These are phyloP conservation scores for Immersiella caudata DNA, from an alignment of 495 filamentous ascomycete species.

Conservation along the genomic window DNA sequence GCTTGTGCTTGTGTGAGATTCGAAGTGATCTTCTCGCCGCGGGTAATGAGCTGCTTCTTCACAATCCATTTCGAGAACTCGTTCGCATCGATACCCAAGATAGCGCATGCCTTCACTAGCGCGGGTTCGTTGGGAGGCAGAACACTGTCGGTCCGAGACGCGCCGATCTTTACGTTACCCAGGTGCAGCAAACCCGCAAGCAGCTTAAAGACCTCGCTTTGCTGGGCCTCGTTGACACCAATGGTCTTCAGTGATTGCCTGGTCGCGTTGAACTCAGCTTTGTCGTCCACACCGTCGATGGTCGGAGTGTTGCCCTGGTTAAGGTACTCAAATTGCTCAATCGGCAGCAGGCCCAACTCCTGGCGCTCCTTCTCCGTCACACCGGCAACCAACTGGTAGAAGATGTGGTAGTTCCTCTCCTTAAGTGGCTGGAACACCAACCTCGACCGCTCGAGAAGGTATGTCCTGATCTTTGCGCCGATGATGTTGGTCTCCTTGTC, in stretches of 20 bases:
- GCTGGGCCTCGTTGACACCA: conserved; percentile 72
- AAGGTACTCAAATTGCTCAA: conserved; percentile 92
- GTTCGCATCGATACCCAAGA: conserved; percentile 82
- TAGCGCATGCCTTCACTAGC: conserved; percentile 76
- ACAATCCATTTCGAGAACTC: conserved; percentile 99
- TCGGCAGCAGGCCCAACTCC: conserved; percentile 71
- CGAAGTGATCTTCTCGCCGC: conserved; percentile 96
- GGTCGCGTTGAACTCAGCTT: conserved; percentile 87
- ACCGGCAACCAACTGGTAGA: conserved; percentile 97
- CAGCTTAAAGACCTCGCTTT: conserved; percentile 85
- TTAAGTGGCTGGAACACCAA: conserved; percentile 98
- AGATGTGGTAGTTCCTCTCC: conserved; percentile 98
- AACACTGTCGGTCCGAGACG: conserved; percentile 83
- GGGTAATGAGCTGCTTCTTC: conserved; percentile 96
- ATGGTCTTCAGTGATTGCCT: conserved; percentile 84
- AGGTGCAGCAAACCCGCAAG: conserved; percentile 92
- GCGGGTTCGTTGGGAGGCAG: conserved; percentile 80
- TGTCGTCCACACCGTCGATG: conserved; percentile 96
- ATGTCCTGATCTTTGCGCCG: conserved; percentile 94
- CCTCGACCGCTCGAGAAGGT: conserved; percentile 91
- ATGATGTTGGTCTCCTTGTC: conserved; percentile 95
- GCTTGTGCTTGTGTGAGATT: conserved; percentile 95
- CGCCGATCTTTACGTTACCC: conserved; percentile 92
- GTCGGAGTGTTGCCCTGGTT: conserved; percentile 91
- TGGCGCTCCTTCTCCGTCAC: conserved; percentile 82